Evolutionary conservation across 2,329 filamentous ascomycete genomes (phyloP).

Genomic region (Diplodia corticola): DNA sequence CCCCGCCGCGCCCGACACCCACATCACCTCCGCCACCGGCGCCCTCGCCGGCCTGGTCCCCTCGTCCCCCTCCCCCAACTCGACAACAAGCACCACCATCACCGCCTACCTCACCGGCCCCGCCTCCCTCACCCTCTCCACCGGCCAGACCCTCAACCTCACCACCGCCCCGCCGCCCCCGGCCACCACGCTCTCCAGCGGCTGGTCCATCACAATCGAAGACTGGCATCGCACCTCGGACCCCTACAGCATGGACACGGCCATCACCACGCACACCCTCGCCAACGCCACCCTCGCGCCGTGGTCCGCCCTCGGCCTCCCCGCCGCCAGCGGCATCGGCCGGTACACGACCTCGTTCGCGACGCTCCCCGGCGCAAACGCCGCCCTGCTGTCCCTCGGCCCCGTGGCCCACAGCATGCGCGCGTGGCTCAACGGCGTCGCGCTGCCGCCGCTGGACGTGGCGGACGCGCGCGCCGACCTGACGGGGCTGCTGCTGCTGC

Average conservation of each 20-base stretch:
- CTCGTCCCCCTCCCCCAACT: not conserved
- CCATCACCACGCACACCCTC: constrained; percentile 31
- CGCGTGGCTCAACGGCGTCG: constrained; percentile 33
- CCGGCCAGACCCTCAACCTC: constrained; percentile 23
- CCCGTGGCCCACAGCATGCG: constrained; percentile 33
- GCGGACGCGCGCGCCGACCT: constrained; percentile 31
- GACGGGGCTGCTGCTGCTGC: constrained; percentile 27
- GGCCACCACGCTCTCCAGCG: constrained; percentile 31
- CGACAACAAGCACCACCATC: not conserved
- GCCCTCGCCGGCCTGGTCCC: not conserved
- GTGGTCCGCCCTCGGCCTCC: constrained; percentile 39
- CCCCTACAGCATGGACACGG: constrained; percentile 37
- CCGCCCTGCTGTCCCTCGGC: constrained; percentile 32
- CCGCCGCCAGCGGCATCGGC: constrained; percentile 37
- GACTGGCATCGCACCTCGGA: constrained; percentile 43
- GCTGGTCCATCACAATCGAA: constrained; percentile 43
- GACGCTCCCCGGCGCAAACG: constrained; percentile 26
- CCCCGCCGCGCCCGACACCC: not conserved
- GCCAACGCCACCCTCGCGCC: constrained; percentile 31
- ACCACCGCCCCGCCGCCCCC: constrained; percentile 25
- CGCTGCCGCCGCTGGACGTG: constrained; percentile 35
- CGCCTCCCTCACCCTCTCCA: constrained; percentile 23
- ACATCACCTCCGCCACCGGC: constrained; percentile 10
- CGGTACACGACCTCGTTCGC: constrained; percentile 38
- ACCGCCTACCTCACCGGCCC: constrained; percentile 23